Percentiles rank a stretch among this genome's conserved stretches.
These are phyloP conservation scores for Apostasia shenzhenica DNA, from an alignment of 106 monocot species.

Conservation along the genomic window DNA sequence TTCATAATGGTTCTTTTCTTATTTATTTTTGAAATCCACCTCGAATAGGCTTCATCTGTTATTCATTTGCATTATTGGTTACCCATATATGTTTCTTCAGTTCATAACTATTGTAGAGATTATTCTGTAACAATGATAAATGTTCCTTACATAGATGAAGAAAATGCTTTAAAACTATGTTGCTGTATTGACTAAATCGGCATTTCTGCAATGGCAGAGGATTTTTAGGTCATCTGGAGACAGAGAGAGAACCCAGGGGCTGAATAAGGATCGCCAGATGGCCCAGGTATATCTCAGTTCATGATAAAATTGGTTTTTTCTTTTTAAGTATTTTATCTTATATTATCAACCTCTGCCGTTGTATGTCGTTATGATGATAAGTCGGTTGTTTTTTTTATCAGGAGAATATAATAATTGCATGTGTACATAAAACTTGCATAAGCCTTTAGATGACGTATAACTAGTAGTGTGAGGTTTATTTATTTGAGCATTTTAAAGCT, in stretches of 20 bases:
- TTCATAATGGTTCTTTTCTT: slow-evolving; percentile 5
- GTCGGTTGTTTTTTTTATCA: no score
- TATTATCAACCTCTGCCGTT: no score
- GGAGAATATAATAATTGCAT: no score
- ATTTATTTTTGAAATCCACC: not conserved
- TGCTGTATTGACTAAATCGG: no score
- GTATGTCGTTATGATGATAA: no score
- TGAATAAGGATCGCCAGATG: slow-evolving; percentile 61
- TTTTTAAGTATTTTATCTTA: no score
- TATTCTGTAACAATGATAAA: not conserved
- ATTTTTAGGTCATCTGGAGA: slow-evolving; percentile 60
- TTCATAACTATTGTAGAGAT: not conserved
- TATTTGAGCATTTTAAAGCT: no score
- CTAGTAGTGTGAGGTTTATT: no score
- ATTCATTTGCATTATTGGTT: not conserved
- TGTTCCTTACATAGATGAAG: no score
- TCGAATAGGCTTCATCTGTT: not conserved
- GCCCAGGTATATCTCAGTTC: slow-evolving; percentile 49
- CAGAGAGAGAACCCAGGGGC: slow-evolving; percentile 62
- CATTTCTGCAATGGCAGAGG: slow-evolving; percentile 39
- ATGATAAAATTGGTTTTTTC: not conserved
- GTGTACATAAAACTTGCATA: no score
- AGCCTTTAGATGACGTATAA: no score
- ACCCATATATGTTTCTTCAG: not conserved
- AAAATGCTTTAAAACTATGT: no score